phyloP scores from a whole-genome alignment of 148 eudicot species.

The Vaccinium macrocarpon region DNA sequence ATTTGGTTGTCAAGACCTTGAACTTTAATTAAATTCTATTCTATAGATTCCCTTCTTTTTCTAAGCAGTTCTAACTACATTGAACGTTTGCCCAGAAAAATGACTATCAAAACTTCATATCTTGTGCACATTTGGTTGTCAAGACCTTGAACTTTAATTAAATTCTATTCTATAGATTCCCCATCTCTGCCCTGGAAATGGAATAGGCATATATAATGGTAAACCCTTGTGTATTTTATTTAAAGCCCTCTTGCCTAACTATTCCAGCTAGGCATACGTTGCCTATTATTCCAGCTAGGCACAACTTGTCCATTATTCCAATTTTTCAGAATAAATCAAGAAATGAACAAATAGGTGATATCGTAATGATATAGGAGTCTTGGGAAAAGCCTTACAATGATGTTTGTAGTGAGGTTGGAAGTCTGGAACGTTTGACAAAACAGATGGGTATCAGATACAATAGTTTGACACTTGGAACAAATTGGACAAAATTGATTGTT shows the following conservation, averaged over 20 bases:
- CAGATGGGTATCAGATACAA: not conserved
- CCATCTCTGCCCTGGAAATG: not conserved
- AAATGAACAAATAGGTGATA: not conserved
- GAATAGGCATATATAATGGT: not conserved
- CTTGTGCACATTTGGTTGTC: not conserved
- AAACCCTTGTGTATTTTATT: not conserved
- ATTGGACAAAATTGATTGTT: not conserved
- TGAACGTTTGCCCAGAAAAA: not conserved
- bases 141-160: not conserved
- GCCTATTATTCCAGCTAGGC: not conserved
- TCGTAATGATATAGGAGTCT: not conserved
- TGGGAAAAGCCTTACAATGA: not conserved
- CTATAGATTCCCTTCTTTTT: not conserved
- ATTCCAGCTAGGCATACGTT: not conserved
- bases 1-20: not conserved
- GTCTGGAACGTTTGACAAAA: not conserved
- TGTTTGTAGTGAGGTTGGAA: not conserved
- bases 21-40: not conserved
- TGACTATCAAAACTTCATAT: not conserved
- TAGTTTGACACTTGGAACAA: not conserved
- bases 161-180: not conserved
- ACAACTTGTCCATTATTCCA: not conserved
- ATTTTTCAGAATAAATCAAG: not conserved
- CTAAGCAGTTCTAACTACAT: not conserved
- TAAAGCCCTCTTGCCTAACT: not conserved